Base-by-base conservation (phyloP, 805 yeast species). In the Helenozyma baotianmanensis region DNA sequence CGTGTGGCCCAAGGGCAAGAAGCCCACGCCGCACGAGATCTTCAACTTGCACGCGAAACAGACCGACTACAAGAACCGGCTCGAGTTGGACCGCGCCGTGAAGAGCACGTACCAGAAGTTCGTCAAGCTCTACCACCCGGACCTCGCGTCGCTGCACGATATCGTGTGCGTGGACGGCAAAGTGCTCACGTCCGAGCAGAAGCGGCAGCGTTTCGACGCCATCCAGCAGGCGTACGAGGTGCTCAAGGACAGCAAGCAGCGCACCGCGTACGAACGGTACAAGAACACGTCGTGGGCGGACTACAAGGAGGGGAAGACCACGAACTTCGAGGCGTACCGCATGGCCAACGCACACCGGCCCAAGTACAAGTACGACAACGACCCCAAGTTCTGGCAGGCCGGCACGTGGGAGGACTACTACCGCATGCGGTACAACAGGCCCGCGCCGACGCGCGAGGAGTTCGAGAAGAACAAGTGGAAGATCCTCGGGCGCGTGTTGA, bases 51-150 rank as follows among this genome's bases (percentile, higher is more conserved):
- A 55, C 70, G 7, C 8, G 19, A n/a, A n/a, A n/a, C 26, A 69
- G 70, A 35, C 54, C 54, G 30, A 54, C 47, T 9, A 41, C 53
- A 19, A 56, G 80, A 30, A 74, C 74, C 25, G 37, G 39, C 42
- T 58, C 16, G 69, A 70, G 27, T 82, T 80, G 48, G 74, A 72
- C 43, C 65, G 72, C 33, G 61, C 76, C 6, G 40, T 66, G 17
- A 61, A 62, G 36, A 19, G 42, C 4, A 56, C 41, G 16, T 64
- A 66, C 43, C 45, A 51, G 30, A 56, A 56, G 30, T 60, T 48
- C 29, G 88, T 88, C 9, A 84, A 82, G 54, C 51, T 78, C 8
- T 88, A 88, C 47, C 96, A 88, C 53, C 96, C 97, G 0, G 97
- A 88, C 51, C 53, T 71, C 3, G 47, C 65, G 2, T 39, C 47